phyloP scores from a whole-genome alignment of 2,329 filamentous ascomycete species.

The Aurifilum marmelostoma region DNA sequence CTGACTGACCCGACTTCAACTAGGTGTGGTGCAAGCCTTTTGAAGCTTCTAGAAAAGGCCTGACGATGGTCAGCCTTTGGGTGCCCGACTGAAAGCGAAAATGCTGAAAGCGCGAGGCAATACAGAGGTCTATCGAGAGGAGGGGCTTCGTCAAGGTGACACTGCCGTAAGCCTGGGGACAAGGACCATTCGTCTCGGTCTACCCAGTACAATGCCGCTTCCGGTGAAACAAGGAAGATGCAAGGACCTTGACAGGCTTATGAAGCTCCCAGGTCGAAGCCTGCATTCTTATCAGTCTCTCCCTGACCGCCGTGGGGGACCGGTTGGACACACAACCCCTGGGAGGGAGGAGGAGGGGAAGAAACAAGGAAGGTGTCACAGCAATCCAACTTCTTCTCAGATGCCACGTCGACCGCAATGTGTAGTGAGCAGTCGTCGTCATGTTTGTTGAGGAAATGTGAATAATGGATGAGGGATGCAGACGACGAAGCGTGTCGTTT shows the following conservation, averaged over 20 bases:
- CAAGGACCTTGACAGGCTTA: neutral
- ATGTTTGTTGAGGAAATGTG: no score
- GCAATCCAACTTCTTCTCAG: no score
- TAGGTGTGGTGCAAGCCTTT: neutral
- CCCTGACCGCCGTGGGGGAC: neutral
- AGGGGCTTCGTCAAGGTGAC: neutral
- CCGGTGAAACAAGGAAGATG: neutral
- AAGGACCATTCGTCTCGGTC: neutral
- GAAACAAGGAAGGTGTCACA: neutral
- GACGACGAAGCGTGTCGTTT: no score
- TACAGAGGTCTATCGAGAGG: neutral
- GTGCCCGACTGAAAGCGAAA: no score
- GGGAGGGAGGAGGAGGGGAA: no score
- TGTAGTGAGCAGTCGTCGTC: no score
- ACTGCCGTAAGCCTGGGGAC: conserved; percentile 2
- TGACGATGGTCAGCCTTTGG: no score
- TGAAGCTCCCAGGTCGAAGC: neutral
- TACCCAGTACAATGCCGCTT: conserved; percentile 16
- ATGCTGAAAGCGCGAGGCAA: no score
- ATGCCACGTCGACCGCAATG: no score
- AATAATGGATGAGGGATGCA: no score
- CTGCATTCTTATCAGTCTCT: neutral
- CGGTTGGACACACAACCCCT: neutral
- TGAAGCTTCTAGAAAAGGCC: neutral
- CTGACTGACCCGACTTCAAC: neutral